Conservation (phyloP, 306 rosid genomes). For the Corylus avellana region DNA sequence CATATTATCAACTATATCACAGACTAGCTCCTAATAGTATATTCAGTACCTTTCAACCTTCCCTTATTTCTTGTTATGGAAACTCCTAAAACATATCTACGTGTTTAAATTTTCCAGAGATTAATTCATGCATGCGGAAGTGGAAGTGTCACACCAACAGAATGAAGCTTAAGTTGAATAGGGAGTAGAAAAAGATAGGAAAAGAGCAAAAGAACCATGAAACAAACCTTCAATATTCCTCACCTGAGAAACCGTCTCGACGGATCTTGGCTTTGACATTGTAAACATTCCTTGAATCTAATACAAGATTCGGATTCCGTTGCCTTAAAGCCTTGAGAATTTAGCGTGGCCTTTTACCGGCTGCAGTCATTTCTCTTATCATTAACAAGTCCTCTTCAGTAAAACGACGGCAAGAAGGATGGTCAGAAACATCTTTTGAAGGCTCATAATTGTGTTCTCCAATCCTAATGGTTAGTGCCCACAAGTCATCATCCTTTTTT, state of each 20-base stretch:
- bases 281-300: background rate
- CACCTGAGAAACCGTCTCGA: background rate
- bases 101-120: background rate
- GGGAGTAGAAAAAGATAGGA: background rate
- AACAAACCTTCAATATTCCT: background rate
- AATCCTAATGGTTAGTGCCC: background rate
- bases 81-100: background rate
- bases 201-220: background rate
- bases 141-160: background rate
- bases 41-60: background rate
- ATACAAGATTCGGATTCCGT: background rate
- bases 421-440: background rate
- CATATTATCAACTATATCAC: background rate
- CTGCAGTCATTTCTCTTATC: background rate
- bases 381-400: background rate
- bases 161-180: background rate
- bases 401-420: background rate
- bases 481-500: conserved; percentile 1
- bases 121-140: background rate
- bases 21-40: background rate
- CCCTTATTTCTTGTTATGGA: background rate
- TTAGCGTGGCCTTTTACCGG: background rate
- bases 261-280: background rate
- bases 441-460: conserved; percentile 1
- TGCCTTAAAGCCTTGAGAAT: background rate